These are phyloP conservation scores for Simplicillium aogashimaense DNA, from an alignment of 2,329 filamentous ascomycete genomes.

Conservation along the genomic window DNA sequence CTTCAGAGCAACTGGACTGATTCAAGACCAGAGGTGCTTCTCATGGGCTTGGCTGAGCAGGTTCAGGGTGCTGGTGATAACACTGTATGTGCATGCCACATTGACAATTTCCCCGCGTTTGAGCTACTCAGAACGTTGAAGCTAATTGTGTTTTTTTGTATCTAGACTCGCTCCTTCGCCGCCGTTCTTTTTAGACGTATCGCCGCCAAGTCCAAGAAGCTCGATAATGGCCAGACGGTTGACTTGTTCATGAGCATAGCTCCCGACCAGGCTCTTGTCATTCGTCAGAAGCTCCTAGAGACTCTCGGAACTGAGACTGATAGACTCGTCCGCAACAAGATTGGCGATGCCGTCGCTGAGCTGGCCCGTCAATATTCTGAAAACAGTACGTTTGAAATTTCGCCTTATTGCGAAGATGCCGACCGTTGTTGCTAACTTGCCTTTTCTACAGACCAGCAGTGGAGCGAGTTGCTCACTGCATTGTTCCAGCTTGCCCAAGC, in stretches of 20 bases:
- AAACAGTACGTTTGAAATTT: constrained; percentile 51
- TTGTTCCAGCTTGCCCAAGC: constrained; percentile 90
- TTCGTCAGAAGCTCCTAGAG: constrained; percentile 76
- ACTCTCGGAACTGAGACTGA: constrained; percentile 64
- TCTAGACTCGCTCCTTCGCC: constrained; percentile 77
- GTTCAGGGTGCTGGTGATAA: constrained; percentile 68
- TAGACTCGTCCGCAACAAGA: constrained; percentile 77
- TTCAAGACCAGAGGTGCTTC: constrained; percentile 70
- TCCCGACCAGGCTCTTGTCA: constrained; percentile 62
- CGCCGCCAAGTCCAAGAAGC: constrained; percentile 79
- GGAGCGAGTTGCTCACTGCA: constrained; percentile 78
- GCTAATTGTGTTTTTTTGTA: constrained; percentile 1
- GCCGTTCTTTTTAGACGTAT: constrained; percentile 93
- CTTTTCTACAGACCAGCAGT: constrained; percentile 56
- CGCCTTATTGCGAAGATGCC: neutral
- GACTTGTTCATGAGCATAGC: constrained; percentile 81
- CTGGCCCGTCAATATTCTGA: constrained; percentile 92
- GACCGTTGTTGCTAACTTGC: constrained; percentile 10
- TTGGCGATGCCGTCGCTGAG: constrained; percentile 95
- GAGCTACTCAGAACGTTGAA: neutral
- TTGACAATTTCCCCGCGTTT: constrained; percentile 3
- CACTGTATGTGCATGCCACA: constrained; percentile 38
- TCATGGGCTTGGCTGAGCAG: constrained; percentile 94
- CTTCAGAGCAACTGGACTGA: constrained; percentile 84
- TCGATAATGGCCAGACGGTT: constrained; percentile 56